Percentiles rank a stretch among this genome's conserved stretches.
Evolutionary conservation across 371 early-diverging fungal species (phyloP).

Genomic region (Homolaphlyctis polyrhiza): DNA sequence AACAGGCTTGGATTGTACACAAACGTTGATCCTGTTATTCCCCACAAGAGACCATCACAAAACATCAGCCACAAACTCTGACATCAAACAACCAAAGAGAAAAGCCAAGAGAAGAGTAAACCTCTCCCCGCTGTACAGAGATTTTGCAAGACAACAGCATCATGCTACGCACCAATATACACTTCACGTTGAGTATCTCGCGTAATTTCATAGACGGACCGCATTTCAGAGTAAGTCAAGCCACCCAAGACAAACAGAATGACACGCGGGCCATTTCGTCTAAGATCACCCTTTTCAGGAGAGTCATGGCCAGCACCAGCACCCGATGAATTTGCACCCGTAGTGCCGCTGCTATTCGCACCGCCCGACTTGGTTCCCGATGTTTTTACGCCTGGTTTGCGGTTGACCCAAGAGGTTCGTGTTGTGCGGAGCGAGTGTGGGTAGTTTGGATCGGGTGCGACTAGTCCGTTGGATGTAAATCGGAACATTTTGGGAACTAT

Average conservation of each 20-base stretch:
- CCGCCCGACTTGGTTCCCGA: neutral
- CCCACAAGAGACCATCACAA: too few relatives aligned
- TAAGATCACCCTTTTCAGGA: conserved; percentile 19
- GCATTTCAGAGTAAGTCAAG: conserved; percentile 85
- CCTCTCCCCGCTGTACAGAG: neutral
- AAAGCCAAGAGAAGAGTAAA: neutral
- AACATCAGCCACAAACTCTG: too few relatives aligned
- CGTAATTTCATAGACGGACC: conserved; percentile 77
- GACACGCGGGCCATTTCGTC: conserved; percentile 46
- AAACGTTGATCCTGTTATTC: conserved; percentile 64
- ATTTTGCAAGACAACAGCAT: neutral
- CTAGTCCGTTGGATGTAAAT: conserved; percentile 11
- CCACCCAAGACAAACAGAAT: conserved; percentile 91
- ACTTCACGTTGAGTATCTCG: conserved; percentile 69
- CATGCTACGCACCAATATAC: conserved; percentile 31
- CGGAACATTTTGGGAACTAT: conserved; percentile 1
- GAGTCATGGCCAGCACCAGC: neutral
- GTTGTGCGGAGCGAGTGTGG: conserved; percentile 44
- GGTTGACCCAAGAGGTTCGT: conserved; percentile 36
- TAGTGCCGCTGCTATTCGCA: neutral
- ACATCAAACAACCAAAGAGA: neutral
- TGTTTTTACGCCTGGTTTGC: neutral
- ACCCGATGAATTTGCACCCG: neutral
- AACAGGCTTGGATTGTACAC: conserved; percentile 74
- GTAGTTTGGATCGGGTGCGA: conserved; percentile 22